Base-by-base conservation (phyloP, 495 filamentous ascomycete genomes). In the Penicillium samsonianum region DNA sequence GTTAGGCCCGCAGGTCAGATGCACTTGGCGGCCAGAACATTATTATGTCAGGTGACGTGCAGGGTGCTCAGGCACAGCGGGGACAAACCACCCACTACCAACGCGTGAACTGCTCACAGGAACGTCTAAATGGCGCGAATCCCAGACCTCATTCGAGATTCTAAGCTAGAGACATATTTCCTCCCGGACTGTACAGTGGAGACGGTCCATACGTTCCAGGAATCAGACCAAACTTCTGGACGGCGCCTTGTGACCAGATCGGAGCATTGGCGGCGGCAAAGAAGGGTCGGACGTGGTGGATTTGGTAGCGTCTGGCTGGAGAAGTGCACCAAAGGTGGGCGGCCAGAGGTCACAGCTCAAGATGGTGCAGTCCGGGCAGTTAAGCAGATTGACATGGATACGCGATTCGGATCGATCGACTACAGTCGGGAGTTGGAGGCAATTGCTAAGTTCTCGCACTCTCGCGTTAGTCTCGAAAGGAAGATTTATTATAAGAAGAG, bases 391-490 rank as follows among this genome's bases (percentile, higher is more conserved):
- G 57, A 63, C 22, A 58, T 30, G 14, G 33, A 60, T 23, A 28
- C 59, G 7, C 63, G 69, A 42, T 35, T 28, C 40, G 48, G 54
- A 10, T 35, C 31, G 1, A 54, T 69, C 22, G 59, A 71, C 37
- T 75, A 71, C 35, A 59, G 56, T 28, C 62, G 67, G 4, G 77
- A 79, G 47, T 48, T 78, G 11, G 75, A 78, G 59, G 74, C 73
- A 8, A 72, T 75, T 42, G 63, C 65, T 31, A 78, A 73, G 54
- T 77, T 80, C 58, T 80, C 75, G 1, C 71, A 73, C 20, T 30
- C 22, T 35, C 46, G 30, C 3, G 46, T 44, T 35, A 49, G 46
- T 17, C n/a, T 49, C 17, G 0, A 19, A 31, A 30, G 7, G 25
- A 28, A 26, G 2, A 9, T 48, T 11, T 3, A 48, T 17, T 9